Evolutionary conservation across 148 eudicot genomes (phyloP), one percentile per base, ranked within the genome.

Genomic region (Spergularia bocconei): DNA sequence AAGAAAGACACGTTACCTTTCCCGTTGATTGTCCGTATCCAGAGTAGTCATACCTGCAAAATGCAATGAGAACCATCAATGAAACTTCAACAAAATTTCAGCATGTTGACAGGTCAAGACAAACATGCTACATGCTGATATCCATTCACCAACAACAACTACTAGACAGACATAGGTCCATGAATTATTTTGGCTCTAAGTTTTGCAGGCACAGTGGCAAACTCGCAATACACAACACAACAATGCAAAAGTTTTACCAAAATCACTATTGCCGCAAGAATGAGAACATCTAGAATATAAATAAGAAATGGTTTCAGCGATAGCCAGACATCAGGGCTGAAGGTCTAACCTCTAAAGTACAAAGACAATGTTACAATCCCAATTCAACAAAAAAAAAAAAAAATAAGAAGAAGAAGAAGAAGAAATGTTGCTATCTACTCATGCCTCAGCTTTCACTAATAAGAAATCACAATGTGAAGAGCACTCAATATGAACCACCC

Each of bases 1-100:
- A 20, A 59, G 60, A 17, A 71, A 33, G 29, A 70, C 20, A 23
- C 14, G 0, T 51, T 80, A 94, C 98, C 98, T 94, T 94, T 87
- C 98, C 98, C 16, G 93, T 86, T 62, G 98, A 94, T 79, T 82
- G 98, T 75, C 98, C 98, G 78, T 94, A 94, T 75, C 98, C 98
- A 64, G 98, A 91, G 83, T 94, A 94, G 75, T 94, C 98, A 85
- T 94, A 94, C 86, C 98, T 94, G 78, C 13, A 84, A 81, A 71
- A 54, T 20, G 59, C 4, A 10, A 73, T 41, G 57, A 50, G 25
- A 13, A 64, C 58, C 52, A n/a, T 14, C 54, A 74, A 53, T 48
- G 62, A 33, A 67, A 67, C 52, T 13, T 68, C 53, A 48, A 0
- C 70, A 17, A 17, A 68, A 39, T 48, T 47, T 67, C 69, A 52